These are phyloP conservation scores for Annona cherimola DNA, from an alignment of 164 flowering plant species.

Conservation along the genomic window DNA sequence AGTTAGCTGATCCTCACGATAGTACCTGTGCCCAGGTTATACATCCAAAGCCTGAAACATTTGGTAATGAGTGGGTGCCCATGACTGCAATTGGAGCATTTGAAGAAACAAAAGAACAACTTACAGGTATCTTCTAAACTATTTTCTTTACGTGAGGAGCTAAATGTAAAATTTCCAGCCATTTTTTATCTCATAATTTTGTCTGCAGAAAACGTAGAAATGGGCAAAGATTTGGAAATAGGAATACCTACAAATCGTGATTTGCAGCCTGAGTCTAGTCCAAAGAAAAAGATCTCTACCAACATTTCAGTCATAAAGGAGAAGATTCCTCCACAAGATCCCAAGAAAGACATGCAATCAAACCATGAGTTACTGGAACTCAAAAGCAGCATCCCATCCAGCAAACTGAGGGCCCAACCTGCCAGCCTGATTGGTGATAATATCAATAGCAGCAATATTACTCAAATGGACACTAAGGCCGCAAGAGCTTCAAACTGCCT, in stretches of 20 bases:
- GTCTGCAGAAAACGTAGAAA: conserved; percentile 35
- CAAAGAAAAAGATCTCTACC: conserved; percentile 20
- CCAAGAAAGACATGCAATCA: conserved; percentile 17
- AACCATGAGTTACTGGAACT: conserved; percentile 22
- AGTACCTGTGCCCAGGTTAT: conserved; percentile 58
- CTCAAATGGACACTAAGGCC: conserved; percentile 18
- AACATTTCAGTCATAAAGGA: conserved; percentile 16
- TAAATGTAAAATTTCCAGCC: not conserved
- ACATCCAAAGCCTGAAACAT: conserved; percentile 38
- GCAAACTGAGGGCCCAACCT: conserved; percentile 16
- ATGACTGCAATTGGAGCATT: conserved; percentile 21
- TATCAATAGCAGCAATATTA: conserved; percentile 15
- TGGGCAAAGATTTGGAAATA: conserved; percentile 45
- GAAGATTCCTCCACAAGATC: conserved; percentile 18
- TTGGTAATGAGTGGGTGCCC: conserved; percentile 28
- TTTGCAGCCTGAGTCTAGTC: conserved; percentile 22
- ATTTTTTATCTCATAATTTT: not conserved
- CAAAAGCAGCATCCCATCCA: conserved; percentile 17
- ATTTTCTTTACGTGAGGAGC: not conserved
- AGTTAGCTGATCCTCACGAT: conserved; percentile 40
- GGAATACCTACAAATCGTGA: conserved; percentile 29
- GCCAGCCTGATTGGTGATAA: conserved; percentile 15
- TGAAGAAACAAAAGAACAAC: conserved; percentile 28
- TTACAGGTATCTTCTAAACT: conserved; percentile 26
- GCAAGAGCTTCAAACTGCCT: conserved; percentile 21